Evolutionary conservation across 352 stramenopile species (phyloP), one percentile per base, ranked within the genome.

Genomic region (Blastocystis sp.): DNA sequence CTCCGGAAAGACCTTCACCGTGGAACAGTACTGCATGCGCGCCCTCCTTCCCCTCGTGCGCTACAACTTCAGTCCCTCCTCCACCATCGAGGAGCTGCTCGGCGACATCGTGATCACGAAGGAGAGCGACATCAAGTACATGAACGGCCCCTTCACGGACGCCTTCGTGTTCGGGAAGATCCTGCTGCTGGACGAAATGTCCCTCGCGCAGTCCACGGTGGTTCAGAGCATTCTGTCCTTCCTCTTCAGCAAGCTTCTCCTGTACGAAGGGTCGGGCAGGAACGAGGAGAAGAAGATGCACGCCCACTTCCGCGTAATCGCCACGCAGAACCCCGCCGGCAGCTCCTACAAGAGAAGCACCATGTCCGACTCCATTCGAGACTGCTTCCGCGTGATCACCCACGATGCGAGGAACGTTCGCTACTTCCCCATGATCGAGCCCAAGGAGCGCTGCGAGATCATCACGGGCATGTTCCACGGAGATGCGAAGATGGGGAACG

Each of bases 291-390:
- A 61, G 37, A 79, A 35, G n/a, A 88, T 88, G 77, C 77, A 88
- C 39, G 29, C 60, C 26, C 10, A 81, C n/a, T 88, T 88, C 77
- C 77, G 77, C 16, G 31, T 88, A 33, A 78, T 88, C 16, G 77
- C 24, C 59, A 88, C 77, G 13, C 77, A 88, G 19, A 88, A 88
- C 50, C 26, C 77, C 1, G 77, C 39, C 6, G 50, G 51, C 2
- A 41, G 33, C 26, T 24, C 31, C 31, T 65, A 74, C 24, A 31
- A 78, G 29, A 55, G 33, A 60, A 77, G 19, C 21, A 77, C 45
- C 6, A 55, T 55, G 45, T 55, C 45, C 9, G 45, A 55, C 45
- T 55, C 45, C 45, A 55, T 55, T 16, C 45, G 45, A 55, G 45
- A 55, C 45, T 55, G 45, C 16, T 55, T 55, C 45, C 45, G 45